Percentiles rank a stretch among this genome's conserved stretches.
Evolutionary conservation across 2,329 filamentous ascomycete genomes (phyloP).

Genomic region (Exophiala xenobiotica): DNA sequence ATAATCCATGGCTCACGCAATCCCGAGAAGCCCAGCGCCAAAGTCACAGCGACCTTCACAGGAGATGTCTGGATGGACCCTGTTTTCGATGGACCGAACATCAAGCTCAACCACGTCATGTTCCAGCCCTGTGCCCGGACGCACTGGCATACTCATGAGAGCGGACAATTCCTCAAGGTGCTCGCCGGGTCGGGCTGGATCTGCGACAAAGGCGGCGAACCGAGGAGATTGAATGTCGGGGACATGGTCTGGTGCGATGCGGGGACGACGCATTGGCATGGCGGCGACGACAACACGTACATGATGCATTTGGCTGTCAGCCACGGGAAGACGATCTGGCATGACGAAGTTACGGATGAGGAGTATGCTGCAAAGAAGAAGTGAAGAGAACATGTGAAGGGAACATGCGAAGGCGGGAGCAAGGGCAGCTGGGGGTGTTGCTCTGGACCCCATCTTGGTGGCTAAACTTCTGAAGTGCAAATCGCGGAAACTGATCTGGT

Average conservation of each 20-base stretch:
- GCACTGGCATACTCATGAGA: slow-evolving; percentile 48
- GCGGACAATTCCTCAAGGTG: slow-evolving; percentile 46
- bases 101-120: slow-evolving; percentile 41
- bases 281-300: slow-evolving; percentile 41
- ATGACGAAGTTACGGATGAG: slow-evolving; percentile 38
- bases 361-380: slow-evolving; percentile 34
- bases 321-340: slow-evolving; percentile 41
- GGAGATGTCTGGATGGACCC: slow-evolving; percentile 37
- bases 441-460: too few relatives aligned
- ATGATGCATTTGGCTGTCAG: slow-evolving; percentile 44
- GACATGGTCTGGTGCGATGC: slow-evolving; percentile 44
- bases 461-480: too few relatives aligned
- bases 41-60: slow-evolving; percentile 30
- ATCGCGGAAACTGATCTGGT: too few relatives aligned
- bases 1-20: slow-evolving; percentile 19
- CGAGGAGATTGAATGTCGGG: slow-evolving; percentile 39
- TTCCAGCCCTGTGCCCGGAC: slow-evolving; percentile 47
- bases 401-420: not conserved
- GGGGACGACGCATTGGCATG: slow-evolving; percentile 49
- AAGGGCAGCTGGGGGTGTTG: not conserved
- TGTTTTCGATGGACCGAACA: slow-evolving; percentile 30
- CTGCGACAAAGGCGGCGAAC: slow-evolving; percentile 43
- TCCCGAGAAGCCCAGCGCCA: slow-evolving; percentile 6
- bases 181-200: slow-evolving; percentile 44
- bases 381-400: not conserved